Percentiles rank a stretch among this genome's conserved stretches.
These are phyloP conservation scores for Orbilia javanica DNA, from an alignment of 2,329 filamentous ascomycete genomes.

Conservation along the genomic window DNA sequence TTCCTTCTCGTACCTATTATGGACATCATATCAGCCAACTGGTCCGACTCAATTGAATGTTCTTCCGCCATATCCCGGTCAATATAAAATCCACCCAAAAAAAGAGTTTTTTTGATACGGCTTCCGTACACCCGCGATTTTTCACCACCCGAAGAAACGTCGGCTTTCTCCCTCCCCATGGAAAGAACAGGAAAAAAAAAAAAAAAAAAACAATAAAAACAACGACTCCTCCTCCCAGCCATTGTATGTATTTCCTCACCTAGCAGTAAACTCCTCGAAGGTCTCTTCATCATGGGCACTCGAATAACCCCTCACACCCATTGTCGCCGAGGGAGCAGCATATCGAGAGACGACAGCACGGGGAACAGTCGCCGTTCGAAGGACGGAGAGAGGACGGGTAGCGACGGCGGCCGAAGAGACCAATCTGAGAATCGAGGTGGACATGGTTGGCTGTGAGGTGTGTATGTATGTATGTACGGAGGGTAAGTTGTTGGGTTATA, in stretches of 20 bases:
- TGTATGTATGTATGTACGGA: not conserved
- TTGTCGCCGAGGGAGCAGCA: constrained; percentile 64
- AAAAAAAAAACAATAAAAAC: not conserved
- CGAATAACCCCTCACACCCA: constrained; percentile 71
- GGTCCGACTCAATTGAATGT: constrained; percentile 2
- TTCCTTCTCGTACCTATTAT: constrained; percentile 94
- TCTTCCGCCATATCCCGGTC: constrained; percentile 12
- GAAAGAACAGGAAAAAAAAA: not conserved
- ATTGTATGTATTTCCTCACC: constrained; percentile 73
- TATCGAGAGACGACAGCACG: constrained; percentile 59
- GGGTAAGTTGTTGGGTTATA: not conserved
- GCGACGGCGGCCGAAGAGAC: constrained; percentile 71
- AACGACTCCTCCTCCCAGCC: not conserved
- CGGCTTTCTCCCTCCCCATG: not conserved
- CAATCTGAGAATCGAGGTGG: constrained; percentile 65
- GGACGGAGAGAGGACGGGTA: constrained; percentile 69
- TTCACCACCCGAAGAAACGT: too few relatives aligned
- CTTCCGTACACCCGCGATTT: constrained; percentile 15
- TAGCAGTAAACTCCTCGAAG: constrained; percentile 97
- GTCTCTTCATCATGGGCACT: constrained; percentile 88
- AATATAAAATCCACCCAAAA: not conserved
- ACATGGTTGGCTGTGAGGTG: constrained; percentile 58
- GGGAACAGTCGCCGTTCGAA: constrained; percentile 61
- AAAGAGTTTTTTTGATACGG: not conserved
- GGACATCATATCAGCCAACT: constrained; percentile 22